phyloP scores from a whole-genome alignment of 2,329 filamentous ascomycete species.

The Aspergillus pseudotamarii region DNA sequence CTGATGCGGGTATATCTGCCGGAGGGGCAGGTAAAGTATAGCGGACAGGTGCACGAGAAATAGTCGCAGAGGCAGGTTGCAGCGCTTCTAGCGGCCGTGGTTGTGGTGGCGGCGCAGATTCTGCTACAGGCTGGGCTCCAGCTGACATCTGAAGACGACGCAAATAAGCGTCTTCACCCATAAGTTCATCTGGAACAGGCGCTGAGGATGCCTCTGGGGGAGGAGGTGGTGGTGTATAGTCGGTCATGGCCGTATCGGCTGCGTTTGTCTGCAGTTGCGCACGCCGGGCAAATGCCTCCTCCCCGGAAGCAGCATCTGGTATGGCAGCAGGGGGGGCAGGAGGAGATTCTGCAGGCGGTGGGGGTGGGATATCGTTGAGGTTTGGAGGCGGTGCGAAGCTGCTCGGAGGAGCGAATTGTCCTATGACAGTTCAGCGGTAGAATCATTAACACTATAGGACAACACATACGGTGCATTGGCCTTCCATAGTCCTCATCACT shows the following conservation, averaged over 20 bases:
- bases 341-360: slow-evolving; percentile 21
- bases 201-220: slow-evolving; percentile 33
- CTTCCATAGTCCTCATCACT: slow-evolving; percentile 53
- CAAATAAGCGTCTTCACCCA: slow-evolving; percentile 30
- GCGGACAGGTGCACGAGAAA: slow-evolving; percentile 76
- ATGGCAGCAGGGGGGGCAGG: slow-evolving; percentile 48
- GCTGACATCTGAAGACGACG: slow-evolving; percentile 29
- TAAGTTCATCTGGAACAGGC: slow-evolving; percentile 31
- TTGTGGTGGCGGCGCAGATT: slow-evolving; percentile 30
- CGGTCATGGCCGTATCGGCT: slow-evolving; percentile 19
- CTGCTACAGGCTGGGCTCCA: slow-evolving; percentile 24
- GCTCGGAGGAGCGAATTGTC: slow-evolving; percentile 54
- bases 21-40: slow-evolving; percentile 63
- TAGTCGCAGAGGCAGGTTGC: slow-evolving; percentile 57
- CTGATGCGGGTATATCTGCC: slow-evolving; percentile 55
- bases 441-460: background rate
- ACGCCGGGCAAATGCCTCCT: slow-evolving; percentile 70
- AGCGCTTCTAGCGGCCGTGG: slow-evolving; percentile 44
- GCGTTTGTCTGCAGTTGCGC: slow-evolving; percentile 56
- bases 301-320: slow-evolving; percentile 64
- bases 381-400: slow-evolving; percentile 57
- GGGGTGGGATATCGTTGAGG: slow-evolving; percentile 41
- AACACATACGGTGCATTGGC: slow-evolving; percentile 50
- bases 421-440: slow-evolving; percentile 28
- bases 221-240: slow-evolving; percentile 32